Evolutionary conservation across 2,329 filamentous ascomycete species (phyloP), one percentile per base, ranked within the genome.

Genomic region (Colletotrichum acutatum): DNA sequence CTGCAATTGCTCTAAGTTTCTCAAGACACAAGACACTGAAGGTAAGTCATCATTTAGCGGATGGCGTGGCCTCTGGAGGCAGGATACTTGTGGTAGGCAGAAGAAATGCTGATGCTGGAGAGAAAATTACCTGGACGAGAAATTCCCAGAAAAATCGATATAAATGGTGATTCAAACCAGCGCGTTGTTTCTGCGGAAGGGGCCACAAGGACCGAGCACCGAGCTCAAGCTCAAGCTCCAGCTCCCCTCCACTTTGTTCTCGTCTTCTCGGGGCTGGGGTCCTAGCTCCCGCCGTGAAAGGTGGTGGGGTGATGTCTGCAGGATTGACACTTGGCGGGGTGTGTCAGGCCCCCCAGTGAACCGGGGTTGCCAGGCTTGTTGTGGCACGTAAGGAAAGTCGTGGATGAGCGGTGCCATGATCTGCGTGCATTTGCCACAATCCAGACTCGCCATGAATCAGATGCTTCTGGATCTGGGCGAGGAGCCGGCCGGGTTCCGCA

Each of bases 241-340:
- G 67, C 65, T 60, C 52, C 62, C 60, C 26, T 30, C 37, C 42
- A 28, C 22, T 53, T 24, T 49, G 42, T 26, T 59, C 30, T 24
- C 24, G 42, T 72, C 22, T 19, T 24, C 42, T 69, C 54, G 66
- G 59, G 70, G 60, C 42, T 60, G 59, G 65, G 58, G 70, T 63
- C 70, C 66, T 60, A 72, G 70, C 70, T 72, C 54, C 70, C 66
- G 60, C 30, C 26, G 42, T 24, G 37, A 19, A 14, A 42, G 19
- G 56, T 63, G 60, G 70, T 72, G 70, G 70, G 70, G 66, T 72
- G 70, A 72, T 72, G 66, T 72, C 60, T 70, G 70, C 70, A 70
- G 66, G 70, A 72, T 70, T 72, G 60, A 65, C 60, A 72, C 66
- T 71, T 52, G 64, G 64, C 52, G 68, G 69, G 58, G 69, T 34